A percentile compares a stretch with the other conserved stretches of the same genome.
Evolutionary conservation across 1,139 yeast genomes (phyloP).

Genomic region (Scheffersomyces lignicola): DNA sequence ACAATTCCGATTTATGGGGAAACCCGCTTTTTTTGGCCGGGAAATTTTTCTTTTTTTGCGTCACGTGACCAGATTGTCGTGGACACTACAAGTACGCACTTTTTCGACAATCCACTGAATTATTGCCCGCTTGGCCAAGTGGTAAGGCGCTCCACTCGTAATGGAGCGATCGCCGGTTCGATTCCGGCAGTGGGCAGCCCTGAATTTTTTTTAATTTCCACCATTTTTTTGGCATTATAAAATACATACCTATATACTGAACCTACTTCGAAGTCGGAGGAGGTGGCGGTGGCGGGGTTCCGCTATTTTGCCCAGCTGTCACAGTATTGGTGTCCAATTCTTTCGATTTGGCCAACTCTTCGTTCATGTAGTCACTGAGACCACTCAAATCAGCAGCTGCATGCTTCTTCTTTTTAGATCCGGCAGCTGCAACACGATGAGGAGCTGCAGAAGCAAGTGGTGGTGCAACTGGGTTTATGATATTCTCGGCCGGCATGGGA

Average conservation of each 20-base stretch:
- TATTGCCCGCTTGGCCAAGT: slow-evolving; percentile 53
- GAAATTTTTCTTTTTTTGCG: too few species aligned
- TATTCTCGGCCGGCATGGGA: slow-evolving; percentile 6
- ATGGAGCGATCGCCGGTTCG: slow-evolving; percentile 59
- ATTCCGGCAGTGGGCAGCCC: slow-evolving; percentile 51
- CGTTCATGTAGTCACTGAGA: slow-evolving; percentile 45
- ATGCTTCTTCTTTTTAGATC: slow-evolving; percentile 33
- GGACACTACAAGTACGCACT: too few species aligned
- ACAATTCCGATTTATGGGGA: too few species aligned
- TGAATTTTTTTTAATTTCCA: slow-evolving; percentile 14
- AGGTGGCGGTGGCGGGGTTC: slow-evolving; percentile 33
- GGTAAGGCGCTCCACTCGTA: slow-evolving; percentile 60
- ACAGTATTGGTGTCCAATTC: slow-evolving; percentile 24
- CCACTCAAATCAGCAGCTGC: slow-evolving; percentile 24
- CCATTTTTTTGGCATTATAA: slow-evolving; percentile 4
- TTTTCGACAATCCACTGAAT: not conserved
- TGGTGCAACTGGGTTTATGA: slow-evolving; percentile 14
- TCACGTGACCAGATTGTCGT: too few species aligned
- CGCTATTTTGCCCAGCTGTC: slow-evolving; percentile 4
- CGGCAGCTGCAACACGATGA: slow-evolving; percentile 17
- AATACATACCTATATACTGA: not conserved
- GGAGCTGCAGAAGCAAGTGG: slow-evolving; percentile 12
- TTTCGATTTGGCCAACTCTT: slow-evolving; percentile 46
- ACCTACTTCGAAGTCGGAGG: slow-evolving; percentile 16
- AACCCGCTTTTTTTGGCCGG: too few species aligned